Base-by-base conservation (phyloP, 2,329 filamentous ascomycete species). In the Fusarium hostae region DNA sequence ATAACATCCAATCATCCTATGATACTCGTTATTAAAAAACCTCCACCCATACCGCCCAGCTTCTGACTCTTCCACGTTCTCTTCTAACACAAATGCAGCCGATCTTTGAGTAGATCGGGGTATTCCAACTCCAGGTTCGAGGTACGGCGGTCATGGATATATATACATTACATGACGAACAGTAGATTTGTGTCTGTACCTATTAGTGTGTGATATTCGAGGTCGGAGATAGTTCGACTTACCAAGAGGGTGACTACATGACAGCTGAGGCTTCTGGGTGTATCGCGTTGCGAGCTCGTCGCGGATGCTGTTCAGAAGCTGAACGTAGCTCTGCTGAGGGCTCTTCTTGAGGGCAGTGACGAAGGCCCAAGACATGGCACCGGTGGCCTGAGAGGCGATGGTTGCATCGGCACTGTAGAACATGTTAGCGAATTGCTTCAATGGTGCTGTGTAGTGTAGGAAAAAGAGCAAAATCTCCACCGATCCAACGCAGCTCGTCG, bases 311-410 rank as follows among this genome's bases (percentile, higher is more conserved):
- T 98, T 98, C 76, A 99, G 88, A 69, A 99, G 85, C 84, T 98
- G 92, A 56, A 99, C 95, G 79, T 99, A 99, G 84, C 94, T 98
- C 85, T 99, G 96, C 79, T 98, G 94, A 1, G 95, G 95, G 81
- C 98, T 97, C 88, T 97, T 97, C 85, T 94, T 95, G 74, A 99
- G 88, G 45, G 95, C 92, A 9, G 87, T 92, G 80, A 99, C 95
- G 81, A 99, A 99, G 13, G 96, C 96, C 91, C 93, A 98, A 3
- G 94, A 97, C 96, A 99, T 98, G 79, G 96, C 96, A 57, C 96
- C 96, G 0, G 96, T 98, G 32, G 96, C 95, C 82, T 98, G 89
- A 56, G 94, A 92, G 39, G 88, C 90, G 76, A 98, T 98, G 24
- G 90, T 93, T n/a, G 95, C 95, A 80, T 99, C 96, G 82, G 94